Evolutionary conservation across 202 grass and related monocot species (phyloP).

Genomic region (Carex arenaria): DNA sequence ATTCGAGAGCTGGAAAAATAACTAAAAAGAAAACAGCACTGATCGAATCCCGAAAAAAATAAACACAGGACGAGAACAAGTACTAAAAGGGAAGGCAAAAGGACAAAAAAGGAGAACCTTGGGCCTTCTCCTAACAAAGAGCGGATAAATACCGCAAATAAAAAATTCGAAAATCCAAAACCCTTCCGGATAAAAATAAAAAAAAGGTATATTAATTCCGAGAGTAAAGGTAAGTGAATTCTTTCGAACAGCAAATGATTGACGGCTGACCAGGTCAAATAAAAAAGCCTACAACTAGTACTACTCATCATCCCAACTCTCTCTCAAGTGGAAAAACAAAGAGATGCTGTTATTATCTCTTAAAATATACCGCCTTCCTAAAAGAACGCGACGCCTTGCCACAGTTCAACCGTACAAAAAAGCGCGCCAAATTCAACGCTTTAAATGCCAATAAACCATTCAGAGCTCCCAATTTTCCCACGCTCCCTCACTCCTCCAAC

Average conservation of each 20-base stretch:
- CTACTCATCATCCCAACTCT: not conserved
- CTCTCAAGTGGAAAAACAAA: constrained; percentile 16
- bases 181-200: constrained; percentile 31
- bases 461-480: constrained; percentile 12
- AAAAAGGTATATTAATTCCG: constrained; percentile 27
- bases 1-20: constrained; percentile 16
- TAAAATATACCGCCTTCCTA: constrained; percentile 28
- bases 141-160: constrained; percentile 18
- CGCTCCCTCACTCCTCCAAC: not conserved
- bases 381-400: constrained; percentile 24
- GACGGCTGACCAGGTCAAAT: constrained; percentile 29
- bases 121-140: constrained; percentile 4
- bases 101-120: constrained; percentile 48
- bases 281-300: constrained; percentile 16
- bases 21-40: constrained; percentile 40
- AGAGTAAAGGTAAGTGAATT: not conserved
- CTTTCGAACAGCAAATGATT: constrained; percentile 21
- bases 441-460: constrained; percentile 22
- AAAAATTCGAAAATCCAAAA: constrained; percentile 33
- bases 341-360: constrained; percentile 26
- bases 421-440: constrained; percentile 27
- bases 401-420: constrained; percentile 29
- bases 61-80: constrained; percentile 30
- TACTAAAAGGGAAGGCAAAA: constrained; percentile 46
- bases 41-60: constrained; percentile 42